A percentile compares a stretch with the other conserved stretches of the same genome.
Conservation (phyloP, 2,329 filamentous ascomycete genomes). For the Aspergillus brasiliensis region DNA sequence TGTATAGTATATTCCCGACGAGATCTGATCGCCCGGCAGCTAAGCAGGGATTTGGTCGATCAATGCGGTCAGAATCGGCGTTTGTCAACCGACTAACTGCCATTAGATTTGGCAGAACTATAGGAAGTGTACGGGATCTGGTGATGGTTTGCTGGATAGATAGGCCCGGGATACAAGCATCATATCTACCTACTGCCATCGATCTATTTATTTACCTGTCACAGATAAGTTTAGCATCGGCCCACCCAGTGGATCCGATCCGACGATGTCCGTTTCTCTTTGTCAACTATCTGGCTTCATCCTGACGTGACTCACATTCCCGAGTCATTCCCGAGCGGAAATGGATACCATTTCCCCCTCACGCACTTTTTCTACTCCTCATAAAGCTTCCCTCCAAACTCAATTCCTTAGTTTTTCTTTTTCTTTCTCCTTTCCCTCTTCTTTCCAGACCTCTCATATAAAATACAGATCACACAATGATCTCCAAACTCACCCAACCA, state of each 20-base stretch:
- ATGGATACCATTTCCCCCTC: neutral
- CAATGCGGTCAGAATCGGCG: no score
- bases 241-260: neutral
- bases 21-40: no score
- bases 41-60: no score
- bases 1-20: no score
- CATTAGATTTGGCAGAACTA: no score
- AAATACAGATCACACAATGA: constrained; percentile 3
- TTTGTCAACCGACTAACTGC: no score
- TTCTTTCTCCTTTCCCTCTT: neutral
- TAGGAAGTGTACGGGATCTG: no score
- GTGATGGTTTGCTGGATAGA: no score
- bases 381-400: neutral
- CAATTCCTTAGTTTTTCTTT: neutral
- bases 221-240: neutral
- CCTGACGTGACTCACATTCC: neutral
- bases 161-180: no score
- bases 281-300: no score
- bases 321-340: neutral
- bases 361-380: neutral
- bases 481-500: constrained; percentile 12
- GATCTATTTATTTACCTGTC: no score
- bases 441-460: neutral
- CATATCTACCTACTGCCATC: no score
- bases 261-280: neutral